Evolutionary conservation across 257 asterid genomes (phyloP), one percentile per base, ranked within the genome.

Genomic region (Buddleja alternifolia): DNA sequence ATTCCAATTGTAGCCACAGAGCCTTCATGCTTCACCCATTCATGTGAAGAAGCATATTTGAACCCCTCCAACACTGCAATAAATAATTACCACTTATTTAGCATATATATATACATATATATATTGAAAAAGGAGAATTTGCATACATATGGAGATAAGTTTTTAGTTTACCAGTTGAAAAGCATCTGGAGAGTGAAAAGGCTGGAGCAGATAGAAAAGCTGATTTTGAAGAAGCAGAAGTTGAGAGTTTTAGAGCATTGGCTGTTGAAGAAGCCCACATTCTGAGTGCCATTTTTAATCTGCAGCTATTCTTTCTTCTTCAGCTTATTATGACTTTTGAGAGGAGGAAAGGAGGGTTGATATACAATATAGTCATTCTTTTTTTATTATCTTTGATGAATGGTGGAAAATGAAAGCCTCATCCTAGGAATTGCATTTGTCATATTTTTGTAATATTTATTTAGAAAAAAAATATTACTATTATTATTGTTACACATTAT

Each of bases 221-320:
- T 14, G 55, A 62, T 73, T 70, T 75, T 4, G 91, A 67, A 67
- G 89, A 67, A 67, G 73, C 72, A 67, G 73, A 58, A 59, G 88
- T 47, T 42, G 98, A 90, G 80, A 92, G 52, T 53, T 68, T 92
- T 4, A 92, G 77, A 73, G 91, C 95, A 89, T 86, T 92, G 63
- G 98, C 97, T 25, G 98, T 86, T 34, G 98, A 92, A 81, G 98
- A 92, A 80, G 95, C 97, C 98, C 98, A 92, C 84, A 88, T 75
- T 80, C 96, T 87, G 32, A 92, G 74, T 56, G 98, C 96, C 98
- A 92, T 88, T 42, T 47, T 52, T 29, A 29, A 5, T 29, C 34
- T n/a, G n/a, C n/a, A n/a, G n/a, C n/a, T n/a, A n/a, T n/a, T 29
- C 65, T 67, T 47, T 44, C 52, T 17, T 20, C 29, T 32, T 67